Percentiles rank a stretch among this genome's conserved stretches.
Conservation (phyloP, 2,329 filamentous ascomycete genomes). For the Lachnellula cervina region DNA sequence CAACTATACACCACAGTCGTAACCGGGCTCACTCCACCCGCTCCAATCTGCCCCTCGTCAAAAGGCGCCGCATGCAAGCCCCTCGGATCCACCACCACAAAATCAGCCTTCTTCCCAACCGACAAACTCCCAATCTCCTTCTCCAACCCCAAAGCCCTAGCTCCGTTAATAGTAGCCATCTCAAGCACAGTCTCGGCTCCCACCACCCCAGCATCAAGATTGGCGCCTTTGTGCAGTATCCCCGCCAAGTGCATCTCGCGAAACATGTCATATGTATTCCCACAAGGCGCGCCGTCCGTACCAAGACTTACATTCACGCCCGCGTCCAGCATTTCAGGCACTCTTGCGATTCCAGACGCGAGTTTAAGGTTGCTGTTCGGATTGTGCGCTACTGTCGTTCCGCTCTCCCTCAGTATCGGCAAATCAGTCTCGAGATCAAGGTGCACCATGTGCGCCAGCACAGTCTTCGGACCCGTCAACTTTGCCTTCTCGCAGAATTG, state of each 20-base stretch:
- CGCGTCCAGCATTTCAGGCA: constrained; percentile 40
- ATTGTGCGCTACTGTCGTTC: constrained; percentile 45
- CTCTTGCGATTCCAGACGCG: constrained; percentile 44
- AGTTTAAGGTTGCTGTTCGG: constrained; percentile 49
- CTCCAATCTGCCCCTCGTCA: constrained; percentile 30
- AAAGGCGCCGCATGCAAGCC: constrained; percentile 32
- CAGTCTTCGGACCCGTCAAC: constrained; percentile 38
- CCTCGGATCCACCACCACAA: constrained; percentile 44
- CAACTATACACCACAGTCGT: constrained; percentile 31
- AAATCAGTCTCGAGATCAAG: constrained; percentile 40
- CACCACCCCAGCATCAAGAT: constrained; percentile 38
- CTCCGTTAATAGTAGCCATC: constrained; percentile 49
- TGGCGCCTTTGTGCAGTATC: constrained; percentile 43
- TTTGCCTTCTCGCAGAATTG: constrained; percentile 37
- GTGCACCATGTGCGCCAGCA: constrained; percentile 49
- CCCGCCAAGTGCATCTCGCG: constrained; percentile 49
- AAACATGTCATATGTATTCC: constrained; percentile 47
- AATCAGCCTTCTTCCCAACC: constrained; percentile 51
- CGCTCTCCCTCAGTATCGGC: constrained; percentile 34
- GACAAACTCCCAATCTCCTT: constrained; percentile 47
- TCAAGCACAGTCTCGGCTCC: constrained; percentile 43
- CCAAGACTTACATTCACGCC: constrained; percentile 45
- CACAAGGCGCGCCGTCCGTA: constrained; percentile 49
- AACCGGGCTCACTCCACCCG: constrained; percentile 35
- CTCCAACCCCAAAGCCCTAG: constrained; percentile 46